These are phyloP conservation scores for Wallacemonas rigidus DNA, from an alignment of 208 protist species.

Conservation along the genomic window DNA sequence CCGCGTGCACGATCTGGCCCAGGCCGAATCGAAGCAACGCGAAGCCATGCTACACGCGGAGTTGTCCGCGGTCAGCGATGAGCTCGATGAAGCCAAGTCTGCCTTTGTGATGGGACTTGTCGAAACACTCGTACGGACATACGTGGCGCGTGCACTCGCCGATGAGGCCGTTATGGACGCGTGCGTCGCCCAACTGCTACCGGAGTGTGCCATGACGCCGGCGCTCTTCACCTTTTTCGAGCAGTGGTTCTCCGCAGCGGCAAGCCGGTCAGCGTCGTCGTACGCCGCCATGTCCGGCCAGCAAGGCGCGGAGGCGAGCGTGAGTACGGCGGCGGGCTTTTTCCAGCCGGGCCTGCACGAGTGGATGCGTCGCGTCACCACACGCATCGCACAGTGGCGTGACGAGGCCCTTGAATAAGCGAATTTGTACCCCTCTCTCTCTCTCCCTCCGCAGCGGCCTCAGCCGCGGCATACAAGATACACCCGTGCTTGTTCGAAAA, in stretches of 20 bases:
- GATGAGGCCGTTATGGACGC: constrained; percentile 67
- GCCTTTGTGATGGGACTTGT: constrained; percentile 66
- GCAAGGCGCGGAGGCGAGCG: not conserved
- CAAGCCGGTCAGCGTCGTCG: not conserved
- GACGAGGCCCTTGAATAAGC: not conserved
- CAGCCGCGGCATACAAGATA: too few species aligned
- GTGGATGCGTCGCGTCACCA: constrained; percentile 67
- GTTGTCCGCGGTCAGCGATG: constrained; percentile 22
- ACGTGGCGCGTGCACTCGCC: constrained; percentile 41
- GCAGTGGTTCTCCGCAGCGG: constrained; percentile 32
- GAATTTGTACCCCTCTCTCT: not conserved
- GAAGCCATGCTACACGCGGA: constrained; percentile 4
- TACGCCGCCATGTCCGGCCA: not conserved
- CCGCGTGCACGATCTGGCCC: not conserved
- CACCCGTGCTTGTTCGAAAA: too few species aligned
- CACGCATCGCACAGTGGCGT: constrained; percentile 44
- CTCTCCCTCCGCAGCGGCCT: not conserved
- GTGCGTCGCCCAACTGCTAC: constrained; percentile 57
- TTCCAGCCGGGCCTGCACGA: constrained; percentile 69
- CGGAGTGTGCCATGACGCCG: constrained; percentile 50
- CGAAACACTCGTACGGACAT: constrained; percentile 55
- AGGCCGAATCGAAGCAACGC: not conserved
- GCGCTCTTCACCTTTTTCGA: constrained; percentile 57
- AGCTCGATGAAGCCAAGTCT: constrained; percentile 71
- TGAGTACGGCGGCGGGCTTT: constrained; percentile 24